Percentiles rank a stretch among this genome's conserved stretches.
Conservation (phyloP, 1,284 basidiomycete species). For the Ceratobasidium theobromae region DNA sequence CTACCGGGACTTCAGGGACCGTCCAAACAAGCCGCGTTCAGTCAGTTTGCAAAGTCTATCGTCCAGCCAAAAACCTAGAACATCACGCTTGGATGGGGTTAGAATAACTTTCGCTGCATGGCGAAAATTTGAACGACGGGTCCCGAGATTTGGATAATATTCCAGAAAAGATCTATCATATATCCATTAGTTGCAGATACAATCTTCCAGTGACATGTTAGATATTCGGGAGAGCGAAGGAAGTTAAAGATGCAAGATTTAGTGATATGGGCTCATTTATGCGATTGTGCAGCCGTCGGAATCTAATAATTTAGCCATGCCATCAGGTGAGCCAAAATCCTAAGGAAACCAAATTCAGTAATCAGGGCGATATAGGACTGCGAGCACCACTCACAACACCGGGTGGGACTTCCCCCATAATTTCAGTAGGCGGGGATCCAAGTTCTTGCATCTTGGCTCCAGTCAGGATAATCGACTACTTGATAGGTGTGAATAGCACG, state of each 20-base stretch:
- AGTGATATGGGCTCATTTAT: not conserved
- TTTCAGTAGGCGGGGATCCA: constrained; percentile 85
- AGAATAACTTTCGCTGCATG: too few relatives aligned
- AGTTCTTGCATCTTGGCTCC: constrained; percentile 71
- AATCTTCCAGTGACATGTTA: not conserved
- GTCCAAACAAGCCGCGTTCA: too few relatives aligned
- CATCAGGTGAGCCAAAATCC: constrained; percentile 23
- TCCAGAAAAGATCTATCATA: too few relatives aligned
- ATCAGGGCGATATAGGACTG: not conserved
- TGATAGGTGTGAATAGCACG: constrained; percentile 35
- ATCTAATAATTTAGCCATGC: constrained; percentile 24
- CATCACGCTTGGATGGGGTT: too few relatives aligned
- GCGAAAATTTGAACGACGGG: too few relatives aligned
- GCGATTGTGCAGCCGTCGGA: constrained; percentile 31
- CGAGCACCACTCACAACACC: constrained; percentile 54
- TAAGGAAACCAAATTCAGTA: not conserved
- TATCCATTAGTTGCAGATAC: not conserved
- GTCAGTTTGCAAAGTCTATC: too few relatives aligned
- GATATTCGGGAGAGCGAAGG: not conserved
- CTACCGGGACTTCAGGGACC: too few relatives aligned
- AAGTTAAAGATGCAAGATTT: not conserved
- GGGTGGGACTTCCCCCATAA: constrained; percentile 89
- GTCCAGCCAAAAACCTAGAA: too few relatives aligned
- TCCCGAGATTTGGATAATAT: too few relatives aligned
- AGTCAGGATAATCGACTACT: constrained; percentile 18